Evolutionary conservation across 495 filamentous ascomycete species (phyloP).

Genomic region (Collariella sp.): DNA sequence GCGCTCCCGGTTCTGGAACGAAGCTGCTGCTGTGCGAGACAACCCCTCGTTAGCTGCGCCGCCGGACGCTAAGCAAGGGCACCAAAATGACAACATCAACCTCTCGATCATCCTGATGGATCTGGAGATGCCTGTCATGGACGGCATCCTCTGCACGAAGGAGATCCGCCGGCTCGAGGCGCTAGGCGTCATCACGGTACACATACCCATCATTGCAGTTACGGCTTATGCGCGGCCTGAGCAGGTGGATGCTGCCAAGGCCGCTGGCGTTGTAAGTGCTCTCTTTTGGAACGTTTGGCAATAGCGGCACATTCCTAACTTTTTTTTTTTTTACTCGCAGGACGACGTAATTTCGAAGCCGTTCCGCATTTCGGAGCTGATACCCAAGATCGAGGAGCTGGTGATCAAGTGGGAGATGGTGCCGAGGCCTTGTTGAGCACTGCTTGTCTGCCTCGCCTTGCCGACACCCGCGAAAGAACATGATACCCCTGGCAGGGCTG

Average conservation of each 20-base stretch:
- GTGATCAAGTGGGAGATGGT: conserved; percentile 25
- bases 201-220: conserved; percentile 71
- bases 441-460: neutral
- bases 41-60: neutral
- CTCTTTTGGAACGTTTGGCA: neutral
- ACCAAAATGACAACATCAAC: conserved; percentile 27
- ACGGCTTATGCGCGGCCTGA: conserved; percentile 69
- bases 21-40: conserved; percentile 4
- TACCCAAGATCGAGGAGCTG: conserved; percentile 56
- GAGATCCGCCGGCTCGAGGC: conserved; percentile 58
- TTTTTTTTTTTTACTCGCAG: conserved; percentile 31
- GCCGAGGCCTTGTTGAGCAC: neutral
- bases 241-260: conserved; percentile 50
- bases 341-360: conserved; percentile 78
- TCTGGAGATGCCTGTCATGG: conserved; percentile 83
- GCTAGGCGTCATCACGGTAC: conserved; percentile 41
- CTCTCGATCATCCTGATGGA: conserved; percentile 73
- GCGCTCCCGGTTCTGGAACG: conserved; percentile 40
- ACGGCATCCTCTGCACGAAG: conserved; percentile 64
- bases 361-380: conserved; percentile 61
- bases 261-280: conserved; percentile 42
- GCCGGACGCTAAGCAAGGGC: conserved; percentile 8
- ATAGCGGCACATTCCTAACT: neutral
- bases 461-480: too few relatives aligned
- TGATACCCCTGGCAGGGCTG: too few relatives aligned